These are phyloP conservation scores for Aethionema arabicum DNA, from an alignment of 345 rosid species.

Conservation along the genomic window DNA sequence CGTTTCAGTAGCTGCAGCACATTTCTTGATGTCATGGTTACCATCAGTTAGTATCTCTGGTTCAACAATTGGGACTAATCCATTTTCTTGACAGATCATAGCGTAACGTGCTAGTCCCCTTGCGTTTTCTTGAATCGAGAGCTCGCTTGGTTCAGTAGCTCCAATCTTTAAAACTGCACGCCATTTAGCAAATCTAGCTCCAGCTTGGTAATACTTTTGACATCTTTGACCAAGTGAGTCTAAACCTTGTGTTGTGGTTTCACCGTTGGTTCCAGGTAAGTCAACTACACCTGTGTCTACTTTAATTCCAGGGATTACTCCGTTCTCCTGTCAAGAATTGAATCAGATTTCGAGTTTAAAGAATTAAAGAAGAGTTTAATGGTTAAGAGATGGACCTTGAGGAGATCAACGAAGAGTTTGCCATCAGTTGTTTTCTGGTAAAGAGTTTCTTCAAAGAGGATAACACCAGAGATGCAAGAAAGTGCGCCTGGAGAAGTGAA, in stretches of 20 bases:
- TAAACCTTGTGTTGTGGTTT: constrained; percentile 93
- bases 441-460: constrained; percentile 94
- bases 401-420: constrained; percentile 79
- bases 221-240: constrained; percentile 83
- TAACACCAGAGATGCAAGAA: constrained; percentile 80
- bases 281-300: constrained; percentile 94
- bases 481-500: constrained; percentile 75
- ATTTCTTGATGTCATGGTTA: constrained; percentile 67
- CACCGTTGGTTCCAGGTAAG: constrained; percentile 77
- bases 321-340: constrained; percentile 46
- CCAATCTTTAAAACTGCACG: constrained; percentile 94
- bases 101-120: constrained; percentile 95
- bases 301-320: constrained; percentile 84
- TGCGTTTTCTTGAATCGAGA: constrained; percentile 84
- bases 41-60: constrained; percentile 93
- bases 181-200: constrained; percentile 96
- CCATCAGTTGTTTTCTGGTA: constrained; percentile 79
- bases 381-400: constrained; percentile 33
- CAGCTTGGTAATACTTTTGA: constrained; percentile 88
- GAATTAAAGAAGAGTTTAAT: neutral
- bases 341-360: neutral
- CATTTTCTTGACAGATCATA: constrained; percentile 92
- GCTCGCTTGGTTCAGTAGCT: constrained; percentile 72
- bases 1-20: constrained; percentile 81
- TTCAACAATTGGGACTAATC: constrained; percentile 88